Percentiles rank a stretch among this genome's conserved stretches.
These are phyloP conservation scores for Cercis canadensis DNA, from an alignment of 306 rosid genomes.

Conservation along the genomic window DNA sequence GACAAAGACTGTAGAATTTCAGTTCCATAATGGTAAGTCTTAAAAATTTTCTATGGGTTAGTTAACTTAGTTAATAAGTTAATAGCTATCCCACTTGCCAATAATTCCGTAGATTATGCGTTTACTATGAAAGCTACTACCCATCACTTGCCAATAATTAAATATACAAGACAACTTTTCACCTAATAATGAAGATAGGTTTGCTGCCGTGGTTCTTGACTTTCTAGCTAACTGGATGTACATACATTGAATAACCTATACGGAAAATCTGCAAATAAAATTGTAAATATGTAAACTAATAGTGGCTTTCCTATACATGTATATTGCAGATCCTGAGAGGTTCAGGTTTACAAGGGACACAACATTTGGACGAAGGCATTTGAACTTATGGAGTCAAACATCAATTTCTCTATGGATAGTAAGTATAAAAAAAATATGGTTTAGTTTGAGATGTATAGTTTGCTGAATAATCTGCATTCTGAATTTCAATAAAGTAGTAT, in stretches of 20 bases:
- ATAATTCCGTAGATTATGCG: neutral
- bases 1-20: conserved; percentile 40
- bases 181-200: too few species aligned
- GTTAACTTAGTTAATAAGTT: neutral
- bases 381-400: conserved; percentile 65
- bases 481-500: neutral
- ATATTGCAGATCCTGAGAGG: conserved; percentile 80
- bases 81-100: neutral
- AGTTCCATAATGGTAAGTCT: conserved; percentile 41
- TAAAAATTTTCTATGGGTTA: neutral
- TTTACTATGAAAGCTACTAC: conserved; percentile 1
- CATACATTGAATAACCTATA: too few species aligned
- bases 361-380: conserved; percentile 81
- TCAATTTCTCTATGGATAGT: conserved; percentile 67
- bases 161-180: too few species aligned
- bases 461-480: neutral
- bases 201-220: conserved; percentile 9
- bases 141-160: neutral
- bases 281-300: neutral
- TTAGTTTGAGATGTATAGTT: too few species aligned
- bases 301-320: too few species aligned
- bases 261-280: neutral
- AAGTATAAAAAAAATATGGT: too few species aligned
- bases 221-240: neutral
- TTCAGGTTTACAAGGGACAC: conserved; percentile 91